A percentile compares a stretch with the other conserved stretches of the same genome.
Evolutionary conservation across 495 filamentous ascomycete genomes (phyloP).

Genomic region (Xylaria castorea): DNA sequence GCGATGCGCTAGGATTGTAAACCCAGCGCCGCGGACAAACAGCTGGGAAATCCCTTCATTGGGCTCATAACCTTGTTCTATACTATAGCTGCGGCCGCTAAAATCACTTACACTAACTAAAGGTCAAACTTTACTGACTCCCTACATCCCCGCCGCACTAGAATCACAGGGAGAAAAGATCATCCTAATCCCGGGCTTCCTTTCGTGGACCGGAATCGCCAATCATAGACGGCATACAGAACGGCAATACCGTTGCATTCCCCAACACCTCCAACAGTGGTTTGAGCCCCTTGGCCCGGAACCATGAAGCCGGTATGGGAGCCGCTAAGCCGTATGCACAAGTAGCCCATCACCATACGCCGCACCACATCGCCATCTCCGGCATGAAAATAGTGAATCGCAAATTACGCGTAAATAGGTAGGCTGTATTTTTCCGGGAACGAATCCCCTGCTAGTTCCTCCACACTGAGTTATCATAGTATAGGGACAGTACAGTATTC

Average conservation of each 20-base stretch:
- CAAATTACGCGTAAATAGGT: neutral
- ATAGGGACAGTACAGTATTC: neutral
- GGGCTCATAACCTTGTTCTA: neutral
- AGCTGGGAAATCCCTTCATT: neutral
- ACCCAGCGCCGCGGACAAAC: constrained; percentile 14
- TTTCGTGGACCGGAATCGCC: neutral
- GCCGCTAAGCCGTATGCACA: neutral
- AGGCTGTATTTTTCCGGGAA: neutral
- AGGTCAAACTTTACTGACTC: neutral
- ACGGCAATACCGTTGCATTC: constrained; percentile 7
- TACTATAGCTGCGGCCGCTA: constrained; percentile 12
- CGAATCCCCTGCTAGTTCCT: neutral
- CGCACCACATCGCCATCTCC: constrained; percentile 5
- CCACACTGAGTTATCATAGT: neutral
- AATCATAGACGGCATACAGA: neutral
- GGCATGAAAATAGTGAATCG: neutral
- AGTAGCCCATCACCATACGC: neutral
- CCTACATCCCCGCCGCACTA: constrained; percentile 16
- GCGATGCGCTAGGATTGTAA: neutral
- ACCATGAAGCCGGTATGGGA: neutral
- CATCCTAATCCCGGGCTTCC: neutral
- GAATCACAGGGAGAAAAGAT: neutral
- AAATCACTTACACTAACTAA: neutral
- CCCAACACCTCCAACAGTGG: neutral
- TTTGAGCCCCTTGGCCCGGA: neutral